Evolutionary conservation across 192 early-diverging fungal genomes (phyloP), one percentile per base, ranked within the genome.

Genomic region (Coemansia sp.): DNA sequence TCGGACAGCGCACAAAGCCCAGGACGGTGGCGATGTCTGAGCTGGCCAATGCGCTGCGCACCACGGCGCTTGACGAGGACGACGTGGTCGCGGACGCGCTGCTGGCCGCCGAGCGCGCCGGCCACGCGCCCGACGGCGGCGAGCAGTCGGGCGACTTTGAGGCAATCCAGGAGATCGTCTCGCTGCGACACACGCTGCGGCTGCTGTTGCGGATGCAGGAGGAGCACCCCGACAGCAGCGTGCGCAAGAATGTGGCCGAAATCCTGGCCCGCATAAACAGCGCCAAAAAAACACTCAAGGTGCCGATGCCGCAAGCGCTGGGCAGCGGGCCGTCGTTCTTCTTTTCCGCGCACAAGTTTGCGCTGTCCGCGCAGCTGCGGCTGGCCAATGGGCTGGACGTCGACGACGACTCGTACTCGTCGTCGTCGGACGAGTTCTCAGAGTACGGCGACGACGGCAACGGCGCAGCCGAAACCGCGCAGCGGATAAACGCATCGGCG

Each of bases 351-450:
- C 25, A 46, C 3, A 48, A 56, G 48, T 67, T 77, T 47, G 56
- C 32, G n/a, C 53, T 60, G n/a, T 45, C 52, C 6, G 38, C 46
- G 6, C 62, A 51, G 53, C 32, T 54, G 35, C 47, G 56, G 16
- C 31, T 50, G 18, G 54, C 35, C 16, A 48, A 71, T 12, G 38
- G 47, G 8, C 19, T 47, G 6, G 62, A 30, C 19, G 22, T 30
- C 18, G 61, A 58, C 59, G 71, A 73, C 29, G 67, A 70, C 49
- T 31, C 56, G 12, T 66, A 45, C 21, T 62, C 49, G 48, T 77
- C 73, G 38, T 77, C 73, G 11, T 77, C 73, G 0, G 74, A 77
- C 24, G 74, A 77, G 51, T 49, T 40, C 53, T 77, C 63, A 1
- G 73, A 62, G 32, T 64, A 54, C 43, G 58, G 54, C 12, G 66